Conservation (phyloP, 306 rosid genomes). For the Pachyrhizus erosus region DNA sequence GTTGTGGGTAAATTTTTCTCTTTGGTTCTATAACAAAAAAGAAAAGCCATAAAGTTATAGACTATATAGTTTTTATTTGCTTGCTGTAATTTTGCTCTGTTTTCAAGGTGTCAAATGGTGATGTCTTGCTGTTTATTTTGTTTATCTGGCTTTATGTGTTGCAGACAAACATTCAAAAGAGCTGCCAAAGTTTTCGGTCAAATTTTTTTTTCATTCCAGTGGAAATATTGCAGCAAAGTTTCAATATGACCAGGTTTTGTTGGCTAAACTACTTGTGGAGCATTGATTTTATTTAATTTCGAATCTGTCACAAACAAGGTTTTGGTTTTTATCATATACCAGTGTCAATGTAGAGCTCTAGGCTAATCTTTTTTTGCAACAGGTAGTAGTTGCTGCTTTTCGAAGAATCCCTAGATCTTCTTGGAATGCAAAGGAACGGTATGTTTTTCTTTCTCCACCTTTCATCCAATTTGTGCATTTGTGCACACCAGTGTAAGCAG, state of each 20-base stretch:
- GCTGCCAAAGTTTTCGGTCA: slow-evolving; percentile 64
- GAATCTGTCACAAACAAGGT: not conserved
- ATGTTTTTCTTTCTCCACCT: not conserved
- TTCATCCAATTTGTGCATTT: not conserved
- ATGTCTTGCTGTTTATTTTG: slow-evolving; percentile 6
- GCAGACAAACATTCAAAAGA: slow-evolving; percentile 57
- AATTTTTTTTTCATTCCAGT: slow-evolving; percentile 74
- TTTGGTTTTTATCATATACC: slow-evolving; percentile 15
- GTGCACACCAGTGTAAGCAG: not conserved
- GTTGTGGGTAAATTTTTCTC: not conserved
- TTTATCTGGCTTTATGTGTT: slow-evolving; percentile 36
- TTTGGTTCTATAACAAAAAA: too few species aligned
- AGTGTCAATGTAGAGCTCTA: not conserved
- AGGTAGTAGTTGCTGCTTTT: slow-evolving; percentile 70
- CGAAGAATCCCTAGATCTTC: slow-evolving; percentile 73
- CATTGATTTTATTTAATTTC: slow-evolving; percentile 8
- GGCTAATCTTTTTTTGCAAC: slow-evolving; percentile 41
- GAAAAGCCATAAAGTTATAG: too few species aligned
- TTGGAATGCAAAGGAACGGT: slow-evolving; percentile 91
- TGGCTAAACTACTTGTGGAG: not conserved
- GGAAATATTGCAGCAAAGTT: slow-evolving; percentile 85
- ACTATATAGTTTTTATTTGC: not conserved
- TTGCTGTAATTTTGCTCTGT: slow-evolving; percentile 16
- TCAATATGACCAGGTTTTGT: slow-evolving; percentile 71
- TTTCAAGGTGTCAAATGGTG: slow-evolving; percentile 15